Base-by-base conservation (phyloP, 768 basidiomycete species). In the Leccinum boreale region DNA sequence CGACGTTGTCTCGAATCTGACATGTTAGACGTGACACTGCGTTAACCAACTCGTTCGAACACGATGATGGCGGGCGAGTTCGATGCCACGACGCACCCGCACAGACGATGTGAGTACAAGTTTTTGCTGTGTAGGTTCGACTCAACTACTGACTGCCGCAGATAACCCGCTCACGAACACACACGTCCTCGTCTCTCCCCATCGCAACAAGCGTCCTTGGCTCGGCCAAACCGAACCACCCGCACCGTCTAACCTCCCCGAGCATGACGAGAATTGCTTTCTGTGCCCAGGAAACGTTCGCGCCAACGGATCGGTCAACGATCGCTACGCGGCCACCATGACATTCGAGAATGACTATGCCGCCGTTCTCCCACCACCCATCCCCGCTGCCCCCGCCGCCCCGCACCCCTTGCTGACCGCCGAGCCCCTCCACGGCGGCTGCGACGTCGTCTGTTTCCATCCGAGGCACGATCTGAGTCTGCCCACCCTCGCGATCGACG, bases 141-240 rank as follows among this genome's bases (percentile, higher is more conserved):
- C 36, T 44, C 42, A 4, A 44, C n/a, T 11, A 29, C 3, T 10
- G 6, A 11, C 24, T 21, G 52, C 55, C 48, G 14, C 66, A 94
- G 92, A 83, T 69, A 95, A 95, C 66, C 91, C 93, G 4, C 80
- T 95, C 57, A 85, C 83, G 1, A 81, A 83, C 58, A 87, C 87
- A 64, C 79, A 90, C 67, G 75, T 94, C 55, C 84, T 95, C 33
- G 89, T 94, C 35, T 94, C 92, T 39, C 92, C 94, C 0, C 94
- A 96, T 71, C 88, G 94, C 52, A 92, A 80, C 8, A 92, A 90
- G 66, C 85, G 94, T 19, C 94, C 94, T 14, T 97, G 94, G 94
- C 80, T 86, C 42, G 94, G 94, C 29, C 92, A 95, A 69, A 84
- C 85, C 1, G 94, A 96, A 60, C 70, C 84, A 1, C 79, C 86